phyloP scores from a whole-genome alignment of 179 eudicot genomes.

The Monotropa hypopitys region DNA sequence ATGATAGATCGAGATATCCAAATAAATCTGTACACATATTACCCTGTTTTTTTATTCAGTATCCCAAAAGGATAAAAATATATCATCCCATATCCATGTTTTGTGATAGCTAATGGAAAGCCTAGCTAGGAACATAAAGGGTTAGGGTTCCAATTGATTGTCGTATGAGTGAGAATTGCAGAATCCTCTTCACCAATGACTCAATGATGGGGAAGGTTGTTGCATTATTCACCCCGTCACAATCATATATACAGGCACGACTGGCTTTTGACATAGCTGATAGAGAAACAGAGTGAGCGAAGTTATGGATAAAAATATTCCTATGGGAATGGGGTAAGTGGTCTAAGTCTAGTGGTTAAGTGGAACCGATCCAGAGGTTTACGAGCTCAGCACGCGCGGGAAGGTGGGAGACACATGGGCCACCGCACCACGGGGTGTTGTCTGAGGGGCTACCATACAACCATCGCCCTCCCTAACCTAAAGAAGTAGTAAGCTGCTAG shows the following conservation, averaged over 20 bases:
- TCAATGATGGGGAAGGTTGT: not conserved
- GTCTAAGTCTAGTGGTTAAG: not conserved
- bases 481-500: not conserved
- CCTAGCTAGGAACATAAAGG: not conserved
- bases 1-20: too few species aligned
- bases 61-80: too few species aligned
- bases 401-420: constrained; percentile 2
- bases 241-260: not conserved
- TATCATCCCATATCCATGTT: not conserved
- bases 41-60: too few species aligned
- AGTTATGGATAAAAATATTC: too few species aligned
- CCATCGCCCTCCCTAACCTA: not conserved
- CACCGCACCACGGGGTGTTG: not conserved
- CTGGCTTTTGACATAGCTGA: not conserved
- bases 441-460: constrained; percentile 3
- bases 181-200: constrained; percentile 1
- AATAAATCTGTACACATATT: too few species aligned
- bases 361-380: not conserved
- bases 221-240: constrained; percentile 7
- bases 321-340: not conserved
- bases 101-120: not conserved
- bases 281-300: not conserved
- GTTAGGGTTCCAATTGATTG: not conserved
- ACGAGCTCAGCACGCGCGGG: not conserved
- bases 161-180: not conserved